These are phyloP conservation scores for Alloteropsis semialata DNA, from an alignment of 176 grass and related monocot species.

Conservation along the genomic window DNA sequence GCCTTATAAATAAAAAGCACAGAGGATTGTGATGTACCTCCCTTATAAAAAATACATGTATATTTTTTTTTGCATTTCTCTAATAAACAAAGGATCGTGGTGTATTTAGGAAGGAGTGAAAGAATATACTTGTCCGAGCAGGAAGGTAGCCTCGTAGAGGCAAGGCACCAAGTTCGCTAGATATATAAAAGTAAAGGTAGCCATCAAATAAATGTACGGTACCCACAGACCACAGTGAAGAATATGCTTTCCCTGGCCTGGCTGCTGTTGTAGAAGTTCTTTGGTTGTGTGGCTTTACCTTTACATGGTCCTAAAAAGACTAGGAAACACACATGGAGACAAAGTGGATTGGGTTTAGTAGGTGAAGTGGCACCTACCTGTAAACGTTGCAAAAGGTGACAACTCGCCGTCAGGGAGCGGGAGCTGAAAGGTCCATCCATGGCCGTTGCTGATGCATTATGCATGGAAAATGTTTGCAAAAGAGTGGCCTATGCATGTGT, in stretches of 20 bases:
- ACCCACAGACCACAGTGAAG: neutral
- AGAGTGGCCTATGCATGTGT: neutral
- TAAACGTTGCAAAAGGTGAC: neutral
- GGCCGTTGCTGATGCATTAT: neutral
- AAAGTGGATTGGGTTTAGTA: conserved; percentile 3
- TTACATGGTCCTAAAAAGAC: neutral
- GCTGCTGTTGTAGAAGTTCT: neutral
- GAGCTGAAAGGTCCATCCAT: conserved; percentile 16
- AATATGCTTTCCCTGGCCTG: conserved; percentile 22
- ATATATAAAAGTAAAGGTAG: neutral
- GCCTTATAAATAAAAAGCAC: too few relatives aligned
- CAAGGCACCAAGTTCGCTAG: neutral
- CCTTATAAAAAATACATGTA: too few relatives aligned
- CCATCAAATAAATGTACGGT: neutral
- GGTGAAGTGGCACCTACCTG: neutral
- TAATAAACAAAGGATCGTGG: neutral
- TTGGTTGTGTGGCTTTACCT: neutral
- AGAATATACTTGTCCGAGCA: conserved; percentile 20
- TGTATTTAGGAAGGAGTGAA: neutral
- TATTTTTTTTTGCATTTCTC: neutral
- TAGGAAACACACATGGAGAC: neutral
- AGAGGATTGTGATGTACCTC: neutral
- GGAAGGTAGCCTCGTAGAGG: neutral
- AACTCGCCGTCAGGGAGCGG: neutral
- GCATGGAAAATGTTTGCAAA: neutral